These are phyloP conservation scores for Botrytis galanthina DNA, from an alignment of 2,329 filamentous ascomycete genomes.

Conservation along the genomic window DNA sequence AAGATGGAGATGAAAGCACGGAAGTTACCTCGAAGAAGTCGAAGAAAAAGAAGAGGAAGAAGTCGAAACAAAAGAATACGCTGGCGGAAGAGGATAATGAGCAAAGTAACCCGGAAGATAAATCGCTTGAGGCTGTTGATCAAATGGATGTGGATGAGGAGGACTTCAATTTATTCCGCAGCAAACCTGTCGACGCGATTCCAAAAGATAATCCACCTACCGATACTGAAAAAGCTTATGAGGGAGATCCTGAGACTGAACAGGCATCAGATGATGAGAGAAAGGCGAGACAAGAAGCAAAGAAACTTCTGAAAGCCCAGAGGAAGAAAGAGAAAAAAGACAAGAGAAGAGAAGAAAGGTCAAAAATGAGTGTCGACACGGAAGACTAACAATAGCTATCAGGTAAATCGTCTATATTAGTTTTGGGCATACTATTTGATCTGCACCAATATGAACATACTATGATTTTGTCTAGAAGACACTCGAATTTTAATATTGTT, in stretches of 20 bases:
- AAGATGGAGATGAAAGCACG: conserved; percentile 7
- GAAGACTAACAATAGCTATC: not conserved
- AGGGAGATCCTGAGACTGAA: conserved; percentile 14
- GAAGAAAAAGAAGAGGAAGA: conserved; percentile 22
- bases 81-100: conserved; percentile 7
- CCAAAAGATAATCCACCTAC: not conserved
- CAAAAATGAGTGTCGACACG: conserved; percentile 13
- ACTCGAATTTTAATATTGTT: not conserved
- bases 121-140: conserved; percentile 1
- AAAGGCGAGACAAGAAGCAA: conserved; percentile 15
- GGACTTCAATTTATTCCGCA: conserved; percentile 18
- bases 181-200: conserved; percentile 13
- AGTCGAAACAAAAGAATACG: conserved; percentile 18
- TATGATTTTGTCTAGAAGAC: not conserved
- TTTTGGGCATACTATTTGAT: not conserved
- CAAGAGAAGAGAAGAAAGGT: conserved; percentile 14
- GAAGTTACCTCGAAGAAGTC: conserved; percentile 20
- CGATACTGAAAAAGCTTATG: conserved; percentile 17
- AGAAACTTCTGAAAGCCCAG: conserved; percentile 9
- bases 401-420: not conserved
- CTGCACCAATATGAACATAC: not conserved
- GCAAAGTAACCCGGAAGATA: conserved; percentile 1
- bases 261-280: conserved; percentile 8
- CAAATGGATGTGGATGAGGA: conserved; percentile 16
- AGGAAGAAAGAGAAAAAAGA: conserved; percentile 20